Evolutionary conservation across 805 yeast species (phyloP).

Genomic region (Cyberlindnera xylosilytica): DNA sequence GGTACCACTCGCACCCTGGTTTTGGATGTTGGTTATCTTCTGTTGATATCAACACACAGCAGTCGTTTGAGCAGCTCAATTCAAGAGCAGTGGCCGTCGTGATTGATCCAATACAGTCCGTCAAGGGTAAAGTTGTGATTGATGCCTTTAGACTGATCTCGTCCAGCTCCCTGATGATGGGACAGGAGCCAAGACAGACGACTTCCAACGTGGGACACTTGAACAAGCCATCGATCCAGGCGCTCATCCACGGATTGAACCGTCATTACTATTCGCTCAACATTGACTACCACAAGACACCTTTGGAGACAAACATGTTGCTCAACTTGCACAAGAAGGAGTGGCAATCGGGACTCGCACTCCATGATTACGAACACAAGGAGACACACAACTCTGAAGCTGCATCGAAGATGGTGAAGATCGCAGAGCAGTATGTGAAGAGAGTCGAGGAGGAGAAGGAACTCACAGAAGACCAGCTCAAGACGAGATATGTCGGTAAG

Average conservation of each 20-base stretch:
- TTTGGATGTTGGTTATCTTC: slow-evolving; percentile 99
- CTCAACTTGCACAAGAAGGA: slow-evolving; percentile 90
- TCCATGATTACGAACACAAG: slow-evolving; percentile 72
- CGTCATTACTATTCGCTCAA: slow-evolving; percentile 95
- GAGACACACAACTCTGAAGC: slow-evolving; percentile 74
- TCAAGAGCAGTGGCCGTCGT: slow-evolving; percentile 98
- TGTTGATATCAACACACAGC: slow-evolving; percentile 97
- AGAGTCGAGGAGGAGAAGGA: slow-evolving; percentile 92
- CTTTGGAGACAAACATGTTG: slow-evolving; percentile 89
- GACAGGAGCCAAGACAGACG: slow-evolving; percentile 96
- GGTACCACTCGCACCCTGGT: slow-evolving; percentile 99
- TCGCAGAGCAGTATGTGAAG: slow-evolving; percentile 85
- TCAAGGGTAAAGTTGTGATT: slow-evolving; percentile 96
- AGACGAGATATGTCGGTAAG: slow-evolving; percentile 95
- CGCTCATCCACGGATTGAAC: slow-evolving; percentile 93
- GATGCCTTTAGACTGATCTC: slow-evolving; percentile 96
- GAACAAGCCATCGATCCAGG: slow-evolving; percentile 95
- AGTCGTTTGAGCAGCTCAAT: slow-evolving; percentile 93
- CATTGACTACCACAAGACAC: slow-evolving; percentile 91
- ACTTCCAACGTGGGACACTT: slow-evolving; percentile 94
- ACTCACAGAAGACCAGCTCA: slow-evolving; percentile 80
- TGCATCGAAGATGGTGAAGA: slow-evolving; percentile 76
- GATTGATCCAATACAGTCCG: slow-evolving; percentile 97
- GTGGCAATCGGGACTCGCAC: slow-evolving; percentile 90
- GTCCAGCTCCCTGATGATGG: slow-evolving; percentile 84